Evolutionary conservation across 495 filamentous ascomycete species (phyloP), one percentile per base, ranked within the genome.

Genomic region (Trichoderma erinaceum): DNA sequence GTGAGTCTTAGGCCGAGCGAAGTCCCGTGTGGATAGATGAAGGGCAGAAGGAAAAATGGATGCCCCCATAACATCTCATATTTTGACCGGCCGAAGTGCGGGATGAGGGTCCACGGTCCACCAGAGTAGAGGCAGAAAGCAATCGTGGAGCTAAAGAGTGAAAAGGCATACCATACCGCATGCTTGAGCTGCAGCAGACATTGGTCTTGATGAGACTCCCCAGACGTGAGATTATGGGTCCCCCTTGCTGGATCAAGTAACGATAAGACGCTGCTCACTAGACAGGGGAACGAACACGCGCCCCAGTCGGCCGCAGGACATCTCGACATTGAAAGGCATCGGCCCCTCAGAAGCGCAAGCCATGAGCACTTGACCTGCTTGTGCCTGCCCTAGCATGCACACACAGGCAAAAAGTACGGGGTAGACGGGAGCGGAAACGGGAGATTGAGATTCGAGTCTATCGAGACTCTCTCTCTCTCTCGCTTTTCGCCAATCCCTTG

Each of bases 151-250:
- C 48, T 52, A 52, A 21, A 52, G 48, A 52, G 35, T 38, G 35
- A 52, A 23, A n/a, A 29, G 29, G 29, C 29, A 29, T 21, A 11
- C 4, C 48, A 11, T 21, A 52, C 10, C 48, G 48, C 35, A 38
- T 10, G 48, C 18, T 61, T 13, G 56, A 27, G 25, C 56, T 32
- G 56, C 56, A 61, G 23, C 23, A 61, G 25, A 32, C 12, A 32
- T 61, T 61, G 56, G 56, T 13, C 23, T 32, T 18, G 56, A 13
- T 61, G 27, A 61, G 56, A 32, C 2, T 52, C 18, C 50, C 56
- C 16, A 61, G 25, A 29, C 12, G 56, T 61, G 25, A 61, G 56
- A 61, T 61, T 61, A 61, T 61, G 56, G 56, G 27, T 23, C 44
- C 44, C 4, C 44, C 44, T 48, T 48, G 50, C 18, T n/a, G 25